phyloP scores from a whole-genome alignment of 83 land plant genomes.

The Larix sibirica region DNA sequence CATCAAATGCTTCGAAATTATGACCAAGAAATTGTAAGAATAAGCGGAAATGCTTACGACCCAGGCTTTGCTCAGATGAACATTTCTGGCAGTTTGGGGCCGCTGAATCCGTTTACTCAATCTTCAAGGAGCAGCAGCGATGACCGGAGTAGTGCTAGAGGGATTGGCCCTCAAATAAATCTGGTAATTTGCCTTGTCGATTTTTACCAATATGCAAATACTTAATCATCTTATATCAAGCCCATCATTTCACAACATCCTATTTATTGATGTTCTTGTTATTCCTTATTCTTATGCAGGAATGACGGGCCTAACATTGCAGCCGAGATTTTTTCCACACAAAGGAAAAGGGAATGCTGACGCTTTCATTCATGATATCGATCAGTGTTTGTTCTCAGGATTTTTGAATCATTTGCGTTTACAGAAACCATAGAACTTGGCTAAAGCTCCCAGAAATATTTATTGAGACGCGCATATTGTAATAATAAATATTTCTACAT shows the following conservation, averaged over 20 bases:
- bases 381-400: conserved; percentile 1
- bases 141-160: conserved; percentile 10
- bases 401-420: not conserved
- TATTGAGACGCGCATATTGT: conserved; percentile 4
- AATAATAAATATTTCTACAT: not conserved
- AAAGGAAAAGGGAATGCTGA: too few relatives aligned
- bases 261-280: too few relatives aligned
- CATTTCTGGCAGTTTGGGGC: conserved; percentile 6
- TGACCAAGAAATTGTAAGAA: conserved; percentile 15
- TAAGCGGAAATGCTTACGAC: conserved; percentile 9
- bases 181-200: too few relatives aligned
- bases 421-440: not conserved
- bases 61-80: conserved; percentile 1
- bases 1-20: conserved; percentile 16
- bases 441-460: conserved; percentile 4
- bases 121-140: conserved; percentile 13
- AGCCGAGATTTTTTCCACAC: not conserved
- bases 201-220: too few relatives aligned
- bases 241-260: too few relatives aligned
- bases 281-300: conserved; percentile 11
- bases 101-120: conserved; percentile 8
- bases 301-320: not conserved
- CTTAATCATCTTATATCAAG: too few relatives aligned
- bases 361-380: not conserved
- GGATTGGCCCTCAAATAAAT: conserved; percentile 13